Evolutionary conservation across 805 yeast genomes (phyloP).

Genomic region (Yarrowia hollandica): DNA sequence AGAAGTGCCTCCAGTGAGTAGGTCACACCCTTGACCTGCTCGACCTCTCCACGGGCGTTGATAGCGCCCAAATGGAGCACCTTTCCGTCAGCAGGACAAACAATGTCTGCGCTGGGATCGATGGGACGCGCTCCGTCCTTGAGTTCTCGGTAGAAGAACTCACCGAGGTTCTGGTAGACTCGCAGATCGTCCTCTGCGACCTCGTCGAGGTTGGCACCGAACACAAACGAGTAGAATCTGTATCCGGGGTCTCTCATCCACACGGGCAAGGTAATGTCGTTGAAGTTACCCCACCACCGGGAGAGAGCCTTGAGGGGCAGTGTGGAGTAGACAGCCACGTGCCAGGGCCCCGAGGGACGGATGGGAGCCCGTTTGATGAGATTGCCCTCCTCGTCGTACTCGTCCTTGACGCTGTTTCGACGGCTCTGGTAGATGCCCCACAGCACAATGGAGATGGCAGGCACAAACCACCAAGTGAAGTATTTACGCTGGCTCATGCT

Average conservation of each 20-base stretch:
- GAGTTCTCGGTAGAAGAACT: constrained; percentile 84
- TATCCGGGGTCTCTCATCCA: constrained; percentile 87
- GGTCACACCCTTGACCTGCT: constrained; percentile 95
- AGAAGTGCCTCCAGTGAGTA: constrained; percentile 85
- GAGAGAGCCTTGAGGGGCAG: constrained; percentile 89
- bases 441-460: constrained; percentile 35
- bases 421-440: constrained; percentile 33
- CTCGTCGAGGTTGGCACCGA: constrained; percentile 88
- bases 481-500: constrained; percentile 26
- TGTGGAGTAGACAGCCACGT: constrained; percentile 82
- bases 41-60: constrained; percentile 70
- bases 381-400: constrained; percentile 30
- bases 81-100: constrained; percentile 92
- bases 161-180: constrained; percentile 76
- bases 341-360: constrained; percentile 63
- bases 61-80: constrained; percentile 81
- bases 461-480: constrained; percentile 37
- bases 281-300: constrained; percentile 91
- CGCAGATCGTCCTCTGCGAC: constrained; percentile 78
- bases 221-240: constrained; percentile 69
- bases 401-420: constrained; percentile 28
- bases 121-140: constrained; percentile 79
- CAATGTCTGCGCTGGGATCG: constrained; percentile 61
- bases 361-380: constrained; percentile 25
- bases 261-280: constrained; percentile 76